These are phyloP conservation scores for Alternaria dauci DNA, from an alignment of 2,329 filamentous ascomycete genomes.

Conservation along the genomic window DNA sequence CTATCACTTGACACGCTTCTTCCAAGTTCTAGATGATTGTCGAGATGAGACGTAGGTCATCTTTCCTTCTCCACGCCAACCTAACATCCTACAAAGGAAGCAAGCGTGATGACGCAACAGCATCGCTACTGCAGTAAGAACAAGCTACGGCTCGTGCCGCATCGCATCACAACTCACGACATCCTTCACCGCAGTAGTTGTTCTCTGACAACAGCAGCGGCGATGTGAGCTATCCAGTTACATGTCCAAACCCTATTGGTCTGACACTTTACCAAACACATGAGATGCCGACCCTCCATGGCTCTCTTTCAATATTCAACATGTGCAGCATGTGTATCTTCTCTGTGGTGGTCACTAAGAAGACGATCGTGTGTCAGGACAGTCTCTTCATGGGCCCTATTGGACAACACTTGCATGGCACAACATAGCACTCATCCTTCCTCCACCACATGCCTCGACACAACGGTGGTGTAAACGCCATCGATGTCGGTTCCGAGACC, in stretches of 20 bases:
- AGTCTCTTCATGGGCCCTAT: neutral
- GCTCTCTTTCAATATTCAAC: constrained; percentile 7
- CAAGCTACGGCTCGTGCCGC: constrained; percentile 19
- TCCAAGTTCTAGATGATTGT: neutral
- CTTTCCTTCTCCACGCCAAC: neutral
- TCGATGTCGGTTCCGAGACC: constrained; percentile 1
- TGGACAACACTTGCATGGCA: neutral
- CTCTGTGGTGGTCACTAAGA: neutral
- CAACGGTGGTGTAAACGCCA: constrained; percentile 3
- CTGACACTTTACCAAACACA: constrained; percentile 22
- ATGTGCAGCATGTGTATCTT: constrained; percentile 1
- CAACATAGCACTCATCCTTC: constrained; percentile 1
- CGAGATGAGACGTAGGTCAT: neutral
- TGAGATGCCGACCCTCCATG: constrained; percentile 12
- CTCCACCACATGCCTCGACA: neutral
- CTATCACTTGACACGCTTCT: neutral
- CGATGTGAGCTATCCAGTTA: constrained; percentile 15
- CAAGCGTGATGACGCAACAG: neutral
- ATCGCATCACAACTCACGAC: constrained; percentile 11
- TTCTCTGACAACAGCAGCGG: neutral
- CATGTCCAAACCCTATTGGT: constrained; percentile 6
- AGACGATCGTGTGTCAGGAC: neutral
- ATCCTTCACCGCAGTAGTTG: constrained; percentile 6
- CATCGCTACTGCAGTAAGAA: neutral
- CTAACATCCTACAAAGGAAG: neutral